A percentile compares a stretch with the other conserved stretches of the same genome.
Evolutionary conservation across 169 alveolate species (phyloP).

Genomic region (Cryptosporidium felis): DNA sequence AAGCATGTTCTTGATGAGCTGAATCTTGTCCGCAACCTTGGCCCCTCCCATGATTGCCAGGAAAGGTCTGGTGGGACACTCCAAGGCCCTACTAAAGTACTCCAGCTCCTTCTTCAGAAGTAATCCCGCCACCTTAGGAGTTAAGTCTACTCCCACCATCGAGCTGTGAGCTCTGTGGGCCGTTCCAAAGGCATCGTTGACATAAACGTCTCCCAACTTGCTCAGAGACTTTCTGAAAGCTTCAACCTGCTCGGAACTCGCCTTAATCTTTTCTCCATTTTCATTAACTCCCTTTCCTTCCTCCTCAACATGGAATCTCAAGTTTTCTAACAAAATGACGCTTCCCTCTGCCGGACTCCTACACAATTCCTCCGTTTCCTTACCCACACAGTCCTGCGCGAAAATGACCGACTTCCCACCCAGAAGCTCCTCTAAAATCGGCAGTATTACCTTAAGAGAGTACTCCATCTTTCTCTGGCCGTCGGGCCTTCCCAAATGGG

Average conservation of each 20-base stretch:
- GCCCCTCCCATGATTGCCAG: conserved; percentile 98
- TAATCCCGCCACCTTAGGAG: conserved; percentile 93
- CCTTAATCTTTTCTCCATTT: conserved; percentile 91
- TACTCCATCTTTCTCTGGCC: conserved; percentile 89
- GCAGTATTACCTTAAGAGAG: conserved; percentile 92
- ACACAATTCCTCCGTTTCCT: conserved; percentile 86
- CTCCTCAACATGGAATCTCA: conserved; percentile 96
- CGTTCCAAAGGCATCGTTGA: conserved; percentile 98
- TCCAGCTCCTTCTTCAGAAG: conserved; percentile 94
- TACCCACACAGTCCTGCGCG: conserved; percentile 95
- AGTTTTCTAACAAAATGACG: conserved; percentile 92
- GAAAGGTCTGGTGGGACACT: conserved; percentile 92
- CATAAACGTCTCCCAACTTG: conserved; percentile 92
- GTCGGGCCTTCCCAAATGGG: conserved; percentile 98
- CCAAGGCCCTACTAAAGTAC: conserved; percentile 94
- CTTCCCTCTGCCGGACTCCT: conserved; percentile 87
- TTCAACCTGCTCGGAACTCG: conserved; percentile 81
- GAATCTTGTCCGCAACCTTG: conserved; percentile 96
- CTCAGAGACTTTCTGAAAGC: conserved; percentile 91
- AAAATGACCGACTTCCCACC: conserved; percentile 88
- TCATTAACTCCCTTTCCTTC: conserved; percentile 95
- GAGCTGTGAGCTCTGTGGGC: conserved; percentile 98
- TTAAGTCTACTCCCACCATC: conserved; percentile 92
- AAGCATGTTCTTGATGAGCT: conserved; percentile 91
- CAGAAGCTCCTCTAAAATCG: conserved; percentile 85